These are phyloP conservation scores for Coemansia sp. DNA, from an alignment of 192 early-diverging fungal genomes.

Conservation along the genomic window DNA sequence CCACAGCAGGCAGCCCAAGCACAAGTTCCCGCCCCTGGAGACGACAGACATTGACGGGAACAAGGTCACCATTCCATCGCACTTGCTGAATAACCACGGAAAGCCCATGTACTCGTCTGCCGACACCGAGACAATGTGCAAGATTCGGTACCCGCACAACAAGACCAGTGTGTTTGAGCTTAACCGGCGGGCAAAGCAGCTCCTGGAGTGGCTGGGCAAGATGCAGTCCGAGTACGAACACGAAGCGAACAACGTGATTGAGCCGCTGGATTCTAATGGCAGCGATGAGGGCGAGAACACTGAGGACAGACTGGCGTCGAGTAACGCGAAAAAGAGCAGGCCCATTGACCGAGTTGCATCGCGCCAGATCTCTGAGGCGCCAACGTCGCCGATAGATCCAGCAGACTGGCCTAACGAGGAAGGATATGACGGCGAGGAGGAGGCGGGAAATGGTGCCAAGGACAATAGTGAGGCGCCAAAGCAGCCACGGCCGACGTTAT, in stretches of 20 bases:
- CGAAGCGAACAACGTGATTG: slow-evolving; percentile 29
- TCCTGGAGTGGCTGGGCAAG: slow-evolving; percentile 54
- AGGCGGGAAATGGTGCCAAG: not conserved
- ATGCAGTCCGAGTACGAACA: slow-evolving; percentile 50
- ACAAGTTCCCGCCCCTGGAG: slow-evolving; percentile 35
- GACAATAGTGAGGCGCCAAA: not conserved
- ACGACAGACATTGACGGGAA: slow-evolving; percentile 41
- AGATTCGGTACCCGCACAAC: slow-evolving; percentile 46
- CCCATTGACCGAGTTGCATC: not conserved
- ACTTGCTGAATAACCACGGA: slow-evolving; percentile 40
- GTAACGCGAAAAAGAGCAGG: not conserved
- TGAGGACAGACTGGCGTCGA: not conserved
- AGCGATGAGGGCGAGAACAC: not conserved
- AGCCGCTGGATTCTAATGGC: not conserved
- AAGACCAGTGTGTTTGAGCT: slow-evolving; percentile 38
- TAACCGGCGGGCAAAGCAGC: slow-evolving; percentile 48
- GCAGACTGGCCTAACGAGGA: slow-evolving; percentile 51
- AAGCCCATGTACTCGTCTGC: slow-evolving; percentile 50
- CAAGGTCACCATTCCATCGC: slow-evolving; percentile 29
- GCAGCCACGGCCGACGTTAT: slow-evolving; percentile 30
- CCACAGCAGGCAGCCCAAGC: slow-evolving; percentile 21
- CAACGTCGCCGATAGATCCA: slow-evolving; percentile 47
- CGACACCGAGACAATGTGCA: slow-evolving; percentile 38
- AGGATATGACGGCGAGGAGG: slow-evolving; percentile 7
- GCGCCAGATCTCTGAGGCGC: slow-evolving; percentile 37